Evolutionary conservation across 352 stramenopile genomes (phyloP).

Genomic region (Lagenidium giganteum): DNA sequence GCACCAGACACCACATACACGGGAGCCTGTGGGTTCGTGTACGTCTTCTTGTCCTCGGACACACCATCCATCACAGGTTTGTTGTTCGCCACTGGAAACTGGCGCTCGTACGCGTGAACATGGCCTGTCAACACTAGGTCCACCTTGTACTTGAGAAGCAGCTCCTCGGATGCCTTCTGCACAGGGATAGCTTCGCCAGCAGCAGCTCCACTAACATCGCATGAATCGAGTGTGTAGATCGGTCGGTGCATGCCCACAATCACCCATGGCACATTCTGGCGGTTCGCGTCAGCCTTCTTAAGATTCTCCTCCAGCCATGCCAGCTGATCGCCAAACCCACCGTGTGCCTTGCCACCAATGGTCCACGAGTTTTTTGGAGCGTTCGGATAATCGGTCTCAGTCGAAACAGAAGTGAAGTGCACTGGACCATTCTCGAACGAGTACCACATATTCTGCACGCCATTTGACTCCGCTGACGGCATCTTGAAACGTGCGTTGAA

Average conservation of each 20-base stretch:
- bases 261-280: slow-evolving; percentile 39
- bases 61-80: slow-evolving; percentile 35
- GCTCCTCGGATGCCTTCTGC: slow-evolving; percentile 43
- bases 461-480: slow-evolving; percentile 50
- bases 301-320: slow-evolving; percentile 49
- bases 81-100: slow-evolving; percentile 35
- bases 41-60: slow-evolving; percentile 26
- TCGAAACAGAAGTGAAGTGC: slow-evolving; percentile 75
- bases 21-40: slow-evolving; percentile 36
- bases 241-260: slow-evolving; percentile 47
- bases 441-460: slow-evolving; percentile 76
- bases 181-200: slow-evolving; percentile 22
- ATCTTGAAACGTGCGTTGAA: slow-evolving; percentile 84
- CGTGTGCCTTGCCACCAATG: slow-evolving; percentile 14
- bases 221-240: slow-evolving; percentile 35
- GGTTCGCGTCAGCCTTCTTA: slow-evolving; percentile 36
- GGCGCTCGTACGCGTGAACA: slow-evolving; percentile 46
- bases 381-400: slow-evolving; percentile 53
- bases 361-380: slow-evolving; percentile 19
- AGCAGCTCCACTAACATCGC: slow-evolving; percentile 22
- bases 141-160: slow-evolving; percentile 57
- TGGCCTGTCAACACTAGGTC: slow-evolving; percentile 46
- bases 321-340: slow-evolving; percentile 30
- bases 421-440: slow-evolving; percentile 77
- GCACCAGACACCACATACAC: slow-evolving; percentile 40